Evolutionary conservation across 306 rosid species (phyloP), one percentile per base, ranked within the genome.

Genomic region (Rosa multiflora): DNA sequence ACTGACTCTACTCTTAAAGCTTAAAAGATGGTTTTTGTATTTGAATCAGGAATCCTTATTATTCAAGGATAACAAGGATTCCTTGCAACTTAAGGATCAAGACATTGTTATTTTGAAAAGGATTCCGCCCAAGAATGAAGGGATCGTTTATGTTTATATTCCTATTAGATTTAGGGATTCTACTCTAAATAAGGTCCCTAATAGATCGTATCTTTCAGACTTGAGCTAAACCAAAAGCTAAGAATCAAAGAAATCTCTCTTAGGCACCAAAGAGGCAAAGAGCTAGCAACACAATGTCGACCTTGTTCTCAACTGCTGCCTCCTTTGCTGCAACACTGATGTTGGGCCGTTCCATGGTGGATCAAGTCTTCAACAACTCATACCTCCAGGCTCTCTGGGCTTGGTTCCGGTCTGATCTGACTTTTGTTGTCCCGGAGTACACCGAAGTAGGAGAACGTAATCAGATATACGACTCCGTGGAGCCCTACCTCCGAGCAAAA

Each of bases 381-480:
- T 84, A 63, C 72, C 75, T 87, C 59, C 2, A 10, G 70, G 37
- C 58, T 6, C 76, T 58, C 64, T 21, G 10, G 32, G 64, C 82
- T 52, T 63, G 46, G 59, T 61, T 85, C 69, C 18, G 8, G 11
- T 59, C 82, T 13, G 67, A 75, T 10, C 86, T 84, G 64, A 82
- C 86, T 48, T 59, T 84, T 13, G 35, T 74, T 74, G 42, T 87
- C 11, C 75, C 73, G 5, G 88, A 87, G 39, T 6, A 3, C 67
- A 59, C 76, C 10, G 82, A 80, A 63, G 74, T 81, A 1, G 77
- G 12, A 79, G 40, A 80, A 75, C 14, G 66, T 3, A 84, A 87
- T 80, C 80, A 87, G 17, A 72, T 87, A 79, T 84, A 49, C 23
- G 86, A 84, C 10, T 82, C 81, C 29, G 88, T 85, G 37, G 82